Conservation (phyloP, 768 basidiomycete species). For the Postia placenta region DNA sequence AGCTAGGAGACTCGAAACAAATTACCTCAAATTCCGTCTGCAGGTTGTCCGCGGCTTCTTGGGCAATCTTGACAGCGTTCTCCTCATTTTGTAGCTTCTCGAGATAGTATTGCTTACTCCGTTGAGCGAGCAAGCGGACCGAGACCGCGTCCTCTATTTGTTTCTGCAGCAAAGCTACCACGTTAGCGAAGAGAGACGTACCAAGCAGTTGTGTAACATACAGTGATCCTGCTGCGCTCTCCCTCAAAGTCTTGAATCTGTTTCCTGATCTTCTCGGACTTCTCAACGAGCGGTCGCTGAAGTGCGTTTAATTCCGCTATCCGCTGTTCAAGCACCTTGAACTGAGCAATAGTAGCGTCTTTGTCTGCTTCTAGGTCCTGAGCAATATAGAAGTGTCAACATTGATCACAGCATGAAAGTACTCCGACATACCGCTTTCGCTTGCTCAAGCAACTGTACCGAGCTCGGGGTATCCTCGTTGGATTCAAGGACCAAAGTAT, state of each 20-base stretch:
- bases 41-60: conserved; percentile 43
- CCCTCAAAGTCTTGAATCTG: conserved; percentile 49
- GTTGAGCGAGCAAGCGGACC: conserved; percentile 45
- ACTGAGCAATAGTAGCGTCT: conserved; percentile 40
- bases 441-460: conserved; percentile 49
- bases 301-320: conserved; percentile 42
- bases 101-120: conserved; percentile 38
- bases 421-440: conserved; percentile 39
- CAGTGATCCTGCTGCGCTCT: conserved; percentile 35
- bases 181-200: conserved; percentile 2
- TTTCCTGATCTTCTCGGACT: conserved; percentile 40
- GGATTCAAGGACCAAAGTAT: conserved; percentile 47
- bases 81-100: conserved; percentile 49
- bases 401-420: not conserved
- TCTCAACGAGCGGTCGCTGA: conserved; percentile 36
- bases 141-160: conserved; percentile 44
- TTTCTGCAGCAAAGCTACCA: conserved; percentile 34
- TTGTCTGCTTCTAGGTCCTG: conserved; percentile 57
- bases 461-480: conserved; percentile 67
- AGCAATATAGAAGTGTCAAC: not conserved
- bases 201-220: conserved; percentile 25
- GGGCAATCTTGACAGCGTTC: conserved; percentile 35
- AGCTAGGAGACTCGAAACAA: not conserved
- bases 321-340: conserved; percentile 35
- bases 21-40: conserved; percentile 58